These are phyloP conservation scores for Arabidopsis lyrata DNA, from an alignment of 441 rosid species.

Conservation along the genomic window DNA sequence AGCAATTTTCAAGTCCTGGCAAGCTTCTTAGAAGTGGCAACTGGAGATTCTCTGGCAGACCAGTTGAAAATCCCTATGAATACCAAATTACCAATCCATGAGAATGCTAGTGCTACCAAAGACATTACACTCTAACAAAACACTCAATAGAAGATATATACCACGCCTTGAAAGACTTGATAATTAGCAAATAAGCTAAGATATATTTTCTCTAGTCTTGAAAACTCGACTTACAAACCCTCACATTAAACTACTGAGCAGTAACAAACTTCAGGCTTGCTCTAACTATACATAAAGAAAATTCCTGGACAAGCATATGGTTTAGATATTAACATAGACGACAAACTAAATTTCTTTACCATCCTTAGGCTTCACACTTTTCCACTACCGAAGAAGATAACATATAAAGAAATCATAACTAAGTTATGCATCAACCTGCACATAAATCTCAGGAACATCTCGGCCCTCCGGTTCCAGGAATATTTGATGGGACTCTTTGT, in stretches of 20 bases:
- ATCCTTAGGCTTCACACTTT: constrained; percentile 21
- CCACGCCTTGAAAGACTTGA: not conserved
- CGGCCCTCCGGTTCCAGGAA: constrained; percentile 99
- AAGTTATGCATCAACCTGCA: constrained; percentile 70
- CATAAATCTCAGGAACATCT: constrained; percentile 95
- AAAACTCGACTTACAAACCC: constrained; percentile 15
- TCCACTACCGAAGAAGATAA: constrained; percentile 9
- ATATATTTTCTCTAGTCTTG: constrained; percentile 31
- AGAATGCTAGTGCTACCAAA: constrained; percentile 19
- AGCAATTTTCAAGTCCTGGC: constrained; percentile 97
- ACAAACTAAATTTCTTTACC: constrained; percentile 2
- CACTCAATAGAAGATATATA: constrained; percentile 2
- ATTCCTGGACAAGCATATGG: constrained; percentile 8
- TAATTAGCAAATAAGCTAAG: constrained; percentile 22
- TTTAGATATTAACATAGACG: constrained; percentile 9
- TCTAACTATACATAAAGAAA: constrained; percentile 11
- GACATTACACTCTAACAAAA: constrained; percentile 17
- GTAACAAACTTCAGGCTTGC: constrained; percentile 24
- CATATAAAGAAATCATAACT: constrained; percentile 18
- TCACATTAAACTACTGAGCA: constrained; percentile 2
- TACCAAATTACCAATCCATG: constrained; percentile 16
- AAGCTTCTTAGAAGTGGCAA: constrained; percentile 92
- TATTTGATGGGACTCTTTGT: constrained; percentile 98
- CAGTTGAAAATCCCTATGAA: constrained; percentile 95
- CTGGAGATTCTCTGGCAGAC: constrained; percentile 93